Conservation (phyloP, 2,329 filamentous ascomycete genomes). For the Xylariales sp. region DNA sequence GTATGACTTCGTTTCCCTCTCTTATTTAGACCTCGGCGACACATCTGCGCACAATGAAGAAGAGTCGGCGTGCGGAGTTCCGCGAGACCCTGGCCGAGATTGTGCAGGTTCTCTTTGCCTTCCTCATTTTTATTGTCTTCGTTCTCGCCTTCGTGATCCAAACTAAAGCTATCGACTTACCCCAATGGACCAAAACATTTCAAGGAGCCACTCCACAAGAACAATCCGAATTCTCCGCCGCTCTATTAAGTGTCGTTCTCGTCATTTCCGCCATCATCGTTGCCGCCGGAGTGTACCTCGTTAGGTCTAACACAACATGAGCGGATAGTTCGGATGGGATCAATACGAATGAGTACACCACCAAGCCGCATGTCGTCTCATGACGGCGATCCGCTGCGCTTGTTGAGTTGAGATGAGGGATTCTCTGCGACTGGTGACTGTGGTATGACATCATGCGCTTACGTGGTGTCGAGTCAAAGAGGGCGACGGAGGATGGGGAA, state of each 20-base stretch:
- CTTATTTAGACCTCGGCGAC: neutral
- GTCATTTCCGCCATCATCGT: conserved; percentile 34
- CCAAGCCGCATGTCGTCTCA: neutral
- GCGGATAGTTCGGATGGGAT: neutral
- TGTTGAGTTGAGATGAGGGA: neutral
- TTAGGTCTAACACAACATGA: conserved; percentile 19
- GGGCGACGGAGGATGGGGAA: conserved; percentile 1
- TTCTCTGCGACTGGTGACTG: conserved; percentile 3
- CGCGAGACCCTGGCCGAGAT: conserved; percentile 30
- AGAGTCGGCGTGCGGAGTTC: conserved; percentile 36
- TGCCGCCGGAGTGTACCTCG: conserved; percentile 28
- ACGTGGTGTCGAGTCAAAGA: conserved; percentile 4
- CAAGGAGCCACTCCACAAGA: conserved; percentile 33
- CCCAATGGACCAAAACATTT: conserved; percentile 38
- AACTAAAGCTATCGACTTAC: conserved; percentile 29
- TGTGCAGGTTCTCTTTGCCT: conserved; percentile 34
- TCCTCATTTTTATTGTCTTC: conserved; percentile 37
- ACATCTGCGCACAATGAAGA: conserved; percentile 28
- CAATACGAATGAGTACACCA: conserved; percentile 2
- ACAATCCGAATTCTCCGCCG: conserved; percentile 29
- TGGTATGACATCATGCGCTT: conserved; percentile 36
- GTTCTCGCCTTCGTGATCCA: conserved; percentile 39
- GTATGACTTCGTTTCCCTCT: neutral
- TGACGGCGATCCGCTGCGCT: neutral
- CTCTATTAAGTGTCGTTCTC: conserved; percentile 31